Evolutionary conservation across 768 basidiomycete genomes (phyloP).

Genomic region (Tephrocybe sp.): DNA sequence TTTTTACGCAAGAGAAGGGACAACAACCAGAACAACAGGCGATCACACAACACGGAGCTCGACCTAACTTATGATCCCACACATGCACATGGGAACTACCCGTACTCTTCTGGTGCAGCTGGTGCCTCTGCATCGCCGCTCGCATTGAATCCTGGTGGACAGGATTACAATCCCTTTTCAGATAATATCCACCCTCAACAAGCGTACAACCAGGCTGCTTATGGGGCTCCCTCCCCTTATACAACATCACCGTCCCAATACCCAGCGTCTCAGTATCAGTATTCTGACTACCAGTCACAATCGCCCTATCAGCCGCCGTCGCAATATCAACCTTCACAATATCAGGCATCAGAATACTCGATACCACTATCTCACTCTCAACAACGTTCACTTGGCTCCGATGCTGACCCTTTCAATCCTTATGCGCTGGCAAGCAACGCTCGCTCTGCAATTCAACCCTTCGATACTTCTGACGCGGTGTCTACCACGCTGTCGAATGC

Average conservation of each 20-base stretch:
- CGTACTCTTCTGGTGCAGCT: conserved; percentile 26
- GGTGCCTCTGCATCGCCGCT: conserved; percentile 15
- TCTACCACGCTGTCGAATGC: conserved; percentile 34
- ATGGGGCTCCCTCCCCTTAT: conserved; percentile 9
- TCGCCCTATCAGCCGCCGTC: conserved; percentile 22
- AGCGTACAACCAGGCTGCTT: conserved; percentile 14
- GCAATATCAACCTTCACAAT: conserved; percentile 19
- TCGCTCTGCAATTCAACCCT: conserved; percentile 22
- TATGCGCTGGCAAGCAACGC: conserved; percentile 17
- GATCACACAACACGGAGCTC: conserved; percentile 31
- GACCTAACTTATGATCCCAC: conserved; percentile 40
- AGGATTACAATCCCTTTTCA: conserved; percentile 24
- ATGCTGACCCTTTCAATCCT: conserved; percentile 25
- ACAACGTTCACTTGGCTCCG: conserved; percentile 18
- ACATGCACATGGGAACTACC: conserved; percentile 22
- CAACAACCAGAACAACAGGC: conserved; percentile 22
- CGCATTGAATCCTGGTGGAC: conserved; percentile 7
- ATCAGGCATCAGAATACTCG: conserved; percentile 11
- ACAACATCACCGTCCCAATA: not conserved
- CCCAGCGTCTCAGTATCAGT: conserved; percentile 3
- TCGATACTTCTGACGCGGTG: conserved; percentile 18
- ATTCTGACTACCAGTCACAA: conserved; percentile 13
- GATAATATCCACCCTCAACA: conserved; percentile 19
- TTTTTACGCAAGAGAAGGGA: conserved; percentile 41
- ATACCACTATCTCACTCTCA: conserved; percentile 23